Base-by-base conservation (phyloP, 2,329 filamentous ascomycete genomes). In the Thelonectria olida region DNA sequence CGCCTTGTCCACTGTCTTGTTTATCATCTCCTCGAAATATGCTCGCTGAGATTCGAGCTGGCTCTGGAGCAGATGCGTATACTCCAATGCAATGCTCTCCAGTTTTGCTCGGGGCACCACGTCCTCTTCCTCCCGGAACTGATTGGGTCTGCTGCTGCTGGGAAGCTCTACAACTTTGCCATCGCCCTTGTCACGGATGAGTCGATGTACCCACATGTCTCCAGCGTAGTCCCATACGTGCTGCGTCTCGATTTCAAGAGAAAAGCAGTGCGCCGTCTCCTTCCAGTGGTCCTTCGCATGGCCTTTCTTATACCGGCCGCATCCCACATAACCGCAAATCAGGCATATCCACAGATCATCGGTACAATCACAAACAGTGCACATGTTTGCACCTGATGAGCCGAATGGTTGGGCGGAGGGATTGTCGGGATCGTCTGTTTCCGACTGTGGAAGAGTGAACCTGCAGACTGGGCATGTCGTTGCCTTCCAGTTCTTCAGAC, bases 151-250 rank as follows among this genome's bases (percentile, higher is more conserved):
- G 17, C 73, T 81, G 61, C 84, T 80, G 2, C 85, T 85, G 0
- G 93, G 92, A n/a, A 97, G 84, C 76, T 98, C 95, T 17, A 97
- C 91, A 3, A 97, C 85, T 76, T 97, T 97, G 22, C 92, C 92
- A 75, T 97, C 93, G 9, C 92, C 90, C 80, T 97, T 97, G 73
- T 93, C 93, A 67, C 97, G 91, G 57, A 99, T 97, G 52, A 98
- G 87, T 9, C 96, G 90, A 77, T 99, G 96, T 49, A 98, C 96
- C 84, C 97, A 99, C 73, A 91, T 92, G 73, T 99, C 96, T 5
- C 92, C 93, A 0, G 92, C 92, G 67, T 99, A 99, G 77, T 99
- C 96, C 96, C 96, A 99, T 1, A 99, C 94, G 70, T 97, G 91
- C 75, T 99, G 95, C 1, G 93, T 97, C 63, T 91, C 89, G 36